Base-by-base conservation (phyloP, 1,139 yeast species). In the Diutina mesorugosa region DNA sequence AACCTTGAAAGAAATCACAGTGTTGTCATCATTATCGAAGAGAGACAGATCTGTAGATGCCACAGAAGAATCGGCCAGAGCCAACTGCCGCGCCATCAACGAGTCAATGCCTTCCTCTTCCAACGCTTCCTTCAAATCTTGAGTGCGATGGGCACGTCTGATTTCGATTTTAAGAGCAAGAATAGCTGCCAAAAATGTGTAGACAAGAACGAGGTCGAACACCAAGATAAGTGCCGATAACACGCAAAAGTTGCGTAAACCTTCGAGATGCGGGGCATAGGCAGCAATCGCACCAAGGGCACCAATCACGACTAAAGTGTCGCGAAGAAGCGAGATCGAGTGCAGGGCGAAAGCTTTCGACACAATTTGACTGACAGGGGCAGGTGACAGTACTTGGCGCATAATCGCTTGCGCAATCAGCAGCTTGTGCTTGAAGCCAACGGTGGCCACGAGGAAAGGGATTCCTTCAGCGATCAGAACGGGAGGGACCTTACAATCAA, bases 31-130 rank as follows among this genome's bases (percentile, higher is more conserved):
- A 21, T 38, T 28, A 41, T 45, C 55, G 29, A 52, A 52, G 26
- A 45, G 41, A 4, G 46, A 10, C 54, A 30, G 45, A 12, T 18
- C 14, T n/a, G 18, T 21, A 16, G 14, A 35, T 6, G 54, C 4
- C 10, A 10, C 47, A 9, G 45, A 38, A 2, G 30, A 29, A 4
- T 29, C 55, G 47, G 84, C 71, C 41, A n/a, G n/a, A 29, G 78
- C 79, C 52, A 76, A 71, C 53, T 93, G 68, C 26, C 71, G 70
- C 9, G 81, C 97, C 54, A 88, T 88, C 59, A 77, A 73, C 57
- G 83, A 83, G 54, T 90, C 80, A 50, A 93, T 81, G 28, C 99
- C 99, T 65, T 95, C 99, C 69, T 93, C 99, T 72, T 91, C 96
- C 62, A 93, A 76, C 28, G 90, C 93, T 62, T 82, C 84, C 66